phyloP scores from a whole-genome alignment of 805 yeast genomes.

The Kuraishia capsulata region DNA sequence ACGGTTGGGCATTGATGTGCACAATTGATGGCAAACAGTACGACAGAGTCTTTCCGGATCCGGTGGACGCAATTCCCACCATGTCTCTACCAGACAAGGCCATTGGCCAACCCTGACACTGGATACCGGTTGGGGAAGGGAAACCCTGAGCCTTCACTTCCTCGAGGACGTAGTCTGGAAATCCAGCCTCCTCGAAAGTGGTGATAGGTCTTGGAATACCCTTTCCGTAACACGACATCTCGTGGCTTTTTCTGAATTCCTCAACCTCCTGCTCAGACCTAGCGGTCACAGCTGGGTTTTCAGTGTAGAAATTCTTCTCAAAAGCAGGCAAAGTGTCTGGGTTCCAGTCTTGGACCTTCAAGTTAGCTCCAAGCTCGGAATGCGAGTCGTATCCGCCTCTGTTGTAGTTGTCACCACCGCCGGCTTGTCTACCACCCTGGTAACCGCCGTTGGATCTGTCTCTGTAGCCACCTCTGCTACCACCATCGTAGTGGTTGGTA shows the following conservation, averaged over 20 bases:
- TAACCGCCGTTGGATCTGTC: slow-evolving; percentile 27
- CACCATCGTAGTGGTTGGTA: slow-evolving; percentile 27
- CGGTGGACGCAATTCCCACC: slow-evolving; percentile 98
- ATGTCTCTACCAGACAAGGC: slow-evolving; percentile 97
- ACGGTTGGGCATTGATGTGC: slow-evolving; percentile 97
- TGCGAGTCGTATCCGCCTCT: slow-evolving; percentile 28
- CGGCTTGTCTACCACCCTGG: slow-evolving; percentile 26
- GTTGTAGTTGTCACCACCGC: slow-evolving; percentile 21
- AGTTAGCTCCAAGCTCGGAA: slow-evolving; percentile 36
- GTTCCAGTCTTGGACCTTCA: slow-evolving; percentile 78
- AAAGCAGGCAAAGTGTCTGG: slow-evolving; percentile 70
- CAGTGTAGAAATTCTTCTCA: slow-evolving; percentile 91
- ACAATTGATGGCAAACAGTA: slow-evolving; percentile 96
- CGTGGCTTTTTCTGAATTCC: slow-evolving; percentile 70
- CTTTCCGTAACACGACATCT: slow-evolving; percentile 77
- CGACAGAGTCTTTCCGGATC: slow-evolving; percentile 97
- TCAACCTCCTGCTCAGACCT: slow-evolving; percentile 69
- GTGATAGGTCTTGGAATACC: slow-evolving; percentile 94
- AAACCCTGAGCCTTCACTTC: slow-evolving; percentile 92
- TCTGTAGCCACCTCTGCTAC: slow-evolving; percentile 21
- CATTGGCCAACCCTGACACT: slow-evolving; percentile 99
- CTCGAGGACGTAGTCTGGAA: slow-evolving; percentile 85
- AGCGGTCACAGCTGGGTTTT: slow-evolving; percentile 66
- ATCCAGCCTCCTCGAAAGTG: slow-evolving; percentile 92
- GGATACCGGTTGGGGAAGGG: slow-evolving; percentile 91